A percentile compares a stretch with the other conserved stretches of the same genome.
These are phyloP conservation scores for Chlorella sorokiniana DNA, from an alignment of 139 green algal species.

Conservation along the genomic window DNA sequence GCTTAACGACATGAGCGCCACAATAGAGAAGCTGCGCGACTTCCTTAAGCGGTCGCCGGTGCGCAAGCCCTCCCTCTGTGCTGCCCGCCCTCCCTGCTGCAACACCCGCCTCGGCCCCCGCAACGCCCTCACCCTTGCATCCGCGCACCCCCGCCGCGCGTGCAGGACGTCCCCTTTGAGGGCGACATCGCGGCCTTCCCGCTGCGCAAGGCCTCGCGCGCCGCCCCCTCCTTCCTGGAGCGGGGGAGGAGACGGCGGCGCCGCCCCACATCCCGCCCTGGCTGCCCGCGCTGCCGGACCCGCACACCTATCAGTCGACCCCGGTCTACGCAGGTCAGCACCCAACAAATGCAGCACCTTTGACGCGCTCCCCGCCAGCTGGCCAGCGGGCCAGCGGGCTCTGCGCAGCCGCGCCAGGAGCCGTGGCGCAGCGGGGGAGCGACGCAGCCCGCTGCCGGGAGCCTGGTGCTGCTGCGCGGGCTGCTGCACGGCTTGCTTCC, in stretches of 20 bases:
- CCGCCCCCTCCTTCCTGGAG: conserved; percentile 63
- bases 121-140: too few relatives aligned
- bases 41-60: conserved; percentile 28
- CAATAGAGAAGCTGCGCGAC: conserved; percentile 54
- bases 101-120: too few relatives aligned
- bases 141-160: too few relatives aligned
- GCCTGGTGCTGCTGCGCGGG: too few relatives aligned
- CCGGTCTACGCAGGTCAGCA: conserved; percentile 33
- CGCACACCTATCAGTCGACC: conserved; percentile 75
- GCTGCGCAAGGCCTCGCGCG: conserved; percentile 41
- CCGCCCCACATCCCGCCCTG: conserved; percentile 76
- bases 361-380: too few relatives aligned
- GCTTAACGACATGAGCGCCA: conserved; percentile 75
- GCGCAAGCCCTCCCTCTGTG: background rate
- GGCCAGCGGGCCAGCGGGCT: too few relatives aligned
- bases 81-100: background rate
- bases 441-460: too few relatives aligned
- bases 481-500: too few relatives aligned
- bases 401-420: too few relatives aligned
- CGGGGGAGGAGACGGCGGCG: conserved; percentile 47
- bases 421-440: too few relatives aligned
- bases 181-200: conserved; percentile 70
- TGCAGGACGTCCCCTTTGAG: conserved; percentile 71
- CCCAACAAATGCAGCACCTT: too few relatives aligned
- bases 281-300: conserved; percentile 86